A percentile compares a stretch with the other conserved stretches of the same genome.
Conservation (phyloP, 2,329 filamentous ascomycete genomes). For the Tympanopsis confertula region DNA sequence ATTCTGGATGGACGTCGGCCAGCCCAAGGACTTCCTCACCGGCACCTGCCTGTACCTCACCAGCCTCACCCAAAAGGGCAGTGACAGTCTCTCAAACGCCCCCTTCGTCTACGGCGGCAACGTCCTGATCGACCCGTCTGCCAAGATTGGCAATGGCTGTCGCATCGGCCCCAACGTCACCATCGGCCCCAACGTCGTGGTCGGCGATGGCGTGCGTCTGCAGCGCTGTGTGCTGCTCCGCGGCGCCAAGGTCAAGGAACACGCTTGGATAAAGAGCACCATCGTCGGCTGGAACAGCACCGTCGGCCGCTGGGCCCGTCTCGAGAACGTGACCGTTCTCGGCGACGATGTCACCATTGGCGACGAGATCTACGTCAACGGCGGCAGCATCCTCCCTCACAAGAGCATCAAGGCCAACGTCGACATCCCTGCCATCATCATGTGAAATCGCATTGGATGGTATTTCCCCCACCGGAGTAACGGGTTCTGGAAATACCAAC, state of each 20-base stretch:
- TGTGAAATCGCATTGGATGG: neutral
- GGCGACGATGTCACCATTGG: slow-evolving; percentile 96
- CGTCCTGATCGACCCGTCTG: slow-evolving; percentile 83
- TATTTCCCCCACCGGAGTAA: neutral
- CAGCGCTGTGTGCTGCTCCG: slow-evolving; percentile 85
- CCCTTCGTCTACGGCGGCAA: slow-evolving; percentile 86
- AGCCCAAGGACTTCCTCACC: slow-evolving; percentile 95
- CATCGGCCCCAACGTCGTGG: slow-evolving; percentile 81
- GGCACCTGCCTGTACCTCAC: slow-evolving; percentile 94
- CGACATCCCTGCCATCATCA: slow-evolving; percentile 29
- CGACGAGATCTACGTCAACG: slow-evolving; percentile 97
- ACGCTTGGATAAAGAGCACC: slow-evolving; percentile 97
- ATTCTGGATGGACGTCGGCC: slow-evolving; percentile 99
- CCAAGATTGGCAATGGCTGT: slow-evolving; percentile 97
- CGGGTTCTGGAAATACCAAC: too few species aligned
- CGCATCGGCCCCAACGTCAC: slow-evolving; percentile 95
- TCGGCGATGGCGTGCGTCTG: slow-evolving; percentile 87
- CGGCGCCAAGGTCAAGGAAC: slow-evolving; percentile 91
- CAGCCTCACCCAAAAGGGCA: slow-evolving; percentile 78
- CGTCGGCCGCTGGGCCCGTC: slow-evolving; percentile 85
- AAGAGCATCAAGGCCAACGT: slow-evolving; percentile 99
- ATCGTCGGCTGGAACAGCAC: slow-evolving; percentile 98
- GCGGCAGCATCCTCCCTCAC: slow-evolving; percentile 86
- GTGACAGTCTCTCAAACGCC: slow-evolving; percentile 50
- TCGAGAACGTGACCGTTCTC: slow-evolving; percentile 93